These are phyloP conservation scores for Thermochaetoides thermophila DNA, from an alignment of 495 filamentous ascomycete genomes.

Conservation along the genomic window DNA sequence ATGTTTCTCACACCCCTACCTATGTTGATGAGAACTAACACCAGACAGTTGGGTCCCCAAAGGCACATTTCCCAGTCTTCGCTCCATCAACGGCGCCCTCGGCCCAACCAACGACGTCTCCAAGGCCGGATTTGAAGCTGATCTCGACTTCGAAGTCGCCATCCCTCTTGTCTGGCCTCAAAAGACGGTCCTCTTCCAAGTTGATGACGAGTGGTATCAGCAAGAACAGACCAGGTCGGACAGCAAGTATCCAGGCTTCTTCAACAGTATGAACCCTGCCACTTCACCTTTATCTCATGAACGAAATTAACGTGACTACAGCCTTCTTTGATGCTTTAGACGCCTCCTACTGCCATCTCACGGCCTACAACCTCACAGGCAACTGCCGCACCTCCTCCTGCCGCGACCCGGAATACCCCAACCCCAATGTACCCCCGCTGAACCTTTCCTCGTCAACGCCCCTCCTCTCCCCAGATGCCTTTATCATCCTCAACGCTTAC, in stretches of 20 bases:
- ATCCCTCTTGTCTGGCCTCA: conserved; percentile 41
- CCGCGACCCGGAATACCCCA: conserved; percentile 41
- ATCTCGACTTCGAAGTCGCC: conserved; percentile 22
- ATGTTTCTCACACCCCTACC: conserved; percentile 1
- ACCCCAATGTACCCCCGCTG: conserved; percentile 24
- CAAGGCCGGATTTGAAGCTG: conserved; percentile 19
- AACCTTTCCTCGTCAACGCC: no score
- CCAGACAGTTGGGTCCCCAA: conserved; percentile 18
- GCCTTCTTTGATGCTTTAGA: conserved; percentile 38
- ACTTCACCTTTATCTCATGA: conserved; percentile 28
- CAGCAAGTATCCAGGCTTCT: conserved; percentile 26
- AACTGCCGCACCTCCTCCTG: conserved; percentile 15
- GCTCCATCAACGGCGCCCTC: conserved; percentile 23
- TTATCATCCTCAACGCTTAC: no score
- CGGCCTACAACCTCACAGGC: conserved; percentile 23
- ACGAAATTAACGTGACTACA: conserved; percentile 16
- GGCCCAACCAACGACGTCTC: conserved; percentile 18
- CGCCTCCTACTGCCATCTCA: conserved; percentile 41
- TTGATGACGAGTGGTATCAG: conserved; percentile 38
- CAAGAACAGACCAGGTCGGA: conserved; percentile 5
- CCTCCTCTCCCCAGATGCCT: no score
- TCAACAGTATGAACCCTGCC: conserved; percentile 24
- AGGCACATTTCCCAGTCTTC: conserved; percentile 22
- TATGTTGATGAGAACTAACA: background rate
- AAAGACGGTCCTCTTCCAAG: conserved; percentile 42